Base-by-base conservation (phyloP, 805 yeast genomes). In the Starmerella potacharoeniae region DNA sequence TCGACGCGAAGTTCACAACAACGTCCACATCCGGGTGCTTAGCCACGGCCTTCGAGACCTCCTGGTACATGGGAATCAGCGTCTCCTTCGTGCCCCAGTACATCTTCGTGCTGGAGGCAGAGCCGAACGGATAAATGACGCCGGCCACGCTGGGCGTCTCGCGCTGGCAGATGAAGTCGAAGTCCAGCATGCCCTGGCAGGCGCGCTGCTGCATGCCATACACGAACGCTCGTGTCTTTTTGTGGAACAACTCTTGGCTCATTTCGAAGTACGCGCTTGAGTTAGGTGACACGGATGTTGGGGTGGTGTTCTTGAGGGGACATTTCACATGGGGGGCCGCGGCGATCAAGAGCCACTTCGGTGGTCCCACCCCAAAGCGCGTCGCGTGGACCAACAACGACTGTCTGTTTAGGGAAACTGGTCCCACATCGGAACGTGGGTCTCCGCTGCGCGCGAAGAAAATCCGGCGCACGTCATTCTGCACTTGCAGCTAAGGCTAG, bases 21-120 rank as follows among this genome's bases (percentile, higher is more conserved):
- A 74, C 77, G 49, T 73, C 77, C 36, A 74, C 77, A 42, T 73
- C 77, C 51, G 77, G 76, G 66, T 73, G 77, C 68, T 70, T 66
- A 43, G 69, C 66, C 17, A 66, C 69, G 30, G 77, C 77, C 64
- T 66, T 68, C 49, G 62, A 66, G 33, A 71, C 73, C 58, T 70
- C 66, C 64, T 73, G 76, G 69, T 74, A 73, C 55, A 73, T 76
- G 5, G 77, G 77, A 30, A 73, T 62, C 22, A 74, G 66, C 14
- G 73, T 72, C 66, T 73, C 77, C 69, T 72, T 70, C 64, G 77
- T 73, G 47, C 77, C 77, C 77, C 77, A 73, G 72, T 74, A 73
- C 75, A 73, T 68, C 65, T 73, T 73, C 56, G 74, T 64, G 62
- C 71, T 71, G 57, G 69, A 71, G 58, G 73, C 76, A 49, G 75